Evolutionary conservation across 1,284 basidiomycete genomes (phyloP).

Genomic region (Melampsora americana): DNA sequence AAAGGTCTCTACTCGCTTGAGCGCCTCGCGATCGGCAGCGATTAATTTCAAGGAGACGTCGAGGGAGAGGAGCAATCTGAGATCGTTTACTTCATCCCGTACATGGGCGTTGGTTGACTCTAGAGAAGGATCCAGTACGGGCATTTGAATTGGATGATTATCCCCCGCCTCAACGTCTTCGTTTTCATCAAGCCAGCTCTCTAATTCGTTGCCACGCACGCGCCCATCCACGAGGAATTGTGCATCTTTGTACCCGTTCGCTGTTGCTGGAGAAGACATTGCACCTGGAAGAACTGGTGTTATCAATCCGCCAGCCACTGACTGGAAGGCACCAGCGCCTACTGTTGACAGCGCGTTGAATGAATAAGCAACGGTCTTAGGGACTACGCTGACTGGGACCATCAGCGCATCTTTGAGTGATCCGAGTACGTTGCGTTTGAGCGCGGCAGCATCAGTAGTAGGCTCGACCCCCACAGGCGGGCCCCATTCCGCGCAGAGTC

Average conservation of each 20-base stretch:
- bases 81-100: not conserved
- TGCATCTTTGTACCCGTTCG: conserved; percentile 66
- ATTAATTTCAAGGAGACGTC: conserved; percentile 79
- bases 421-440: conserved; percentile 86
- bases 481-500: conserved; percentile 73
- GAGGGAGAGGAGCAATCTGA: conserved; percentile 29
- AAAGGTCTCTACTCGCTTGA: conserved; percentile 90
- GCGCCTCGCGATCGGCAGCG: conserved; percentile 79
- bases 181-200: conserved; percentile 46
- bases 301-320: conserved; percentile 51
- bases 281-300: not conserved
- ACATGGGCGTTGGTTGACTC: conserved; percentile 10
- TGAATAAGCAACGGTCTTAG: conserved; percentile 70
- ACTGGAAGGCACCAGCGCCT: conserved; percentile 74
- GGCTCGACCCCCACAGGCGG: conserved; percentile 64
- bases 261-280: no score
- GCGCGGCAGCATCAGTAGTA: conserved; percentile 80
- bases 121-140: conserved; percentile 2
- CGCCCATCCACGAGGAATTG: conserved; percentile 72
- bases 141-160: not conserved
- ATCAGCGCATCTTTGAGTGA: conserved; percentile 86
- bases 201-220: conserved; percentile 16
- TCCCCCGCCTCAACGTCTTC: not conserved
- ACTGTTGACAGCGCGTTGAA: conserved; percentile 65
- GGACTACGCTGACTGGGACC: conserved; percentile 91